Evolutionary conservation across 345 rosid genomes (phyloP), one percentile per base, ranked within the genome.

Genomic region (Clarkia xantiana): DNA sequence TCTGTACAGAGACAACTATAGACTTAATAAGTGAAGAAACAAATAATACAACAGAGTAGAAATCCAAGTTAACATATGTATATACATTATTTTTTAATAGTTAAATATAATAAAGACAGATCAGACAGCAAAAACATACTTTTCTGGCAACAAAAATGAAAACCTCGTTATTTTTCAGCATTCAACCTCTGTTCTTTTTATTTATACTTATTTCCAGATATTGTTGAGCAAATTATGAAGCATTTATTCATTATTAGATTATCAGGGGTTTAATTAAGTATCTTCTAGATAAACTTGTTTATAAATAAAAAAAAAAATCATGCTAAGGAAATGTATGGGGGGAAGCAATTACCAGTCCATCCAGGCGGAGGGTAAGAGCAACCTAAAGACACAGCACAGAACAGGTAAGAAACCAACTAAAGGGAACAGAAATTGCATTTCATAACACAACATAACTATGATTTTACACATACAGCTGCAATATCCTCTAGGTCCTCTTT

Each of bases 401-500:
- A 64, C 42, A 40, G 14, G 50, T 73, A 60, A 75, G 74, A 65
- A 54, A 34, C 38, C 16, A 22, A 17, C 3, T 18, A 44, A 25
- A 25, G 14, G 6, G 42, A 9, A 51, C 3, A 12, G 39, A 34
- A 45, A 47, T 19, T 11, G 12, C 11, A 52, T 16, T 29, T 29
- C 18, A 18, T 11, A 47, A 38, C 16, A n/a, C n/a, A 50, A 55
- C 45, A 58, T 58, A 23, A 39, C 1, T 38, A 49, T 47, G 40
- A 47, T 53, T 18, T n/a, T 52, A 57, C n/a, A n/a, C 80, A 44
- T 48, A 91, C 98, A 39, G 93, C 94, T 57, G 98, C 98, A 72
- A 91, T 91, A 67, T 91, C 98, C 66, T 86, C 93, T 45, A 86
- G 94, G 75, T 91, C 98, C 72, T 83, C 98, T 63, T 68, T 76